phyloP scores from a whole-genome alignment of 768 basidiomycete species.

The Candolleomyces efflorescens region DNA sequence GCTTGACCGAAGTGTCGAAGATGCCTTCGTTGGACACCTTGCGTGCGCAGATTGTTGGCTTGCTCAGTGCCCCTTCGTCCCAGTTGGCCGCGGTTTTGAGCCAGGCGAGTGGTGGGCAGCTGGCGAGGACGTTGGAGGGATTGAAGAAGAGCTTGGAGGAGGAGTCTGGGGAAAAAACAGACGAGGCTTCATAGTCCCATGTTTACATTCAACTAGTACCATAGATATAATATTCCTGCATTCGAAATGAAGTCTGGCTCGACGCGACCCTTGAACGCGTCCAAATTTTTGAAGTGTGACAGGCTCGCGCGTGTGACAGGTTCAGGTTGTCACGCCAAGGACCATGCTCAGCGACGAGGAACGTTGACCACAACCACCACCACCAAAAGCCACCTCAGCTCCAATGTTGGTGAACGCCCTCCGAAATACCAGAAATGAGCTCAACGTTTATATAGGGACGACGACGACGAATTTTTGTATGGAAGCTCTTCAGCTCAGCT shows the following conservation, averaged over 20 bases:
- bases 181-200: background rate
- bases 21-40: conserved; percentile 77
- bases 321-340: background rate
- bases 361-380: background rate
- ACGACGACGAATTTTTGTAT: conserved; percentile 80
- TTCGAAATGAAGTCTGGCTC: background rate
- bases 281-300: conserved; percentile 5
- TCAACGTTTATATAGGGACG: conserved; percentile 45
- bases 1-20: conserved; percentile 60
- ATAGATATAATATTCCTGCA: background rate
- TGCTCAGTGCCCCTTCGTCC: conserved; percentile 70
- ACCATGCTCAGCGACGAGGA: background rate
- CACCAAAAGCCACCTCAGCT: conserved; percentile 3
- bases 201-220: background rate
- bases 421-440: background rate
- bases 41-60: conserved; percentile 78
- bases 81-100: conserved; percentile 55
- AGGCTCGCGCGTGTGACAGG: background rate
- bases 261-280: background rate
- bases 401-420: conserved; percentile 2
- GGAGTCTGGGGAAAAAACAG: conserved; percentile 6
- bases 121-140: conserved; percentile 73
- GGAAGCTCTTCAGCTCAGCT: conserved; percentile 44
- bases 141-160: conserved; percentile 67
- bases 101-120: conserved; percentile 62